Evolutionary conservation across 257 asterid genomes (phyloP), one percentile per base, ranked within the genome.

Genomic region (Capsicum pubescens): DNA sequence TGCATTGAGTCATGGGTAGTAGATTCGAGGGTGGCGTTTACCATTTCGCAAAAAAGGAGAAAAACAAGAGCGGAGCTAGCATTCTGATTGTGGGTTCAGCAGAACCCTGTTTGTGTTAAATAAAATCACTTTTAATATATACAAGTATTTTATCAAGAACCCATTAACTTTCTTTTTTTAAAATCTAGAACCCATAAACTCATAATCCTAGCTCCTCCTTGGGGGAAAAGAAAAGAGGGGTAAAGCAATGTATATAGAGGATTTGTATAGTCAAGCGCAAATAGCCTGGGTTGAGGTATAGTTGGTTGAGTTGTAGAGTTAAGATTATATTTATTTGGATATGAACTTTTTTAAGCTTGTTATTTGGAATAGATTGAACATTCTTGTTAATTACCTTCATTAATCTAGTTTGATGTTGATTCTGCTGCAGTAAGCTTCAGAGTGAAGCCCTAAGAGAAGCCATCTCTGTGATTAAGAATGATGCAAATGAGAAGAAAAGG

Each of bases 401-500:
- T 72, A 6, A 72, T 48, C 42, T 48, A n/a, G 80, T 72, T 72
- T 46, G 59, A 26, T 55, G 32, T 56, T 79, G 69, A 72, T n/a
- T 48, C 0, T 72, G 39, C 59, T 72, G 48, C 59, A 76, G 81
- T 76, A 76, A 76, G 63, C 81, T 76, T 76, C 63, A 52, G 81
- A 76, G 81, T 76, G 81, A 76, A 0, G 81, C 81, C 48, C n/a
- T 76, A 21, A 52, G 81, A 52, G 81, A 76, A 52, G 81, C 81
- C 48, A 76, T 76, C 81, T 12, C 81, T 0, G 81, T 76, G 26
- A 76, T 76, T 76, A 76, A 76, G 81, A 76, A 32, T 52, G 81
- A 54, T 26, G 14, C 81, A 13, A 52, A 35, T 50, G 81, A 76
- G 48, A 76, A 76, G 81, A 76, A 76, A 76, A 76, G 81, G 63